Evolutionary conservation across 306 rosid genomes (phyloP).

Genomic region (Dalbergia cultrata): DNA sequence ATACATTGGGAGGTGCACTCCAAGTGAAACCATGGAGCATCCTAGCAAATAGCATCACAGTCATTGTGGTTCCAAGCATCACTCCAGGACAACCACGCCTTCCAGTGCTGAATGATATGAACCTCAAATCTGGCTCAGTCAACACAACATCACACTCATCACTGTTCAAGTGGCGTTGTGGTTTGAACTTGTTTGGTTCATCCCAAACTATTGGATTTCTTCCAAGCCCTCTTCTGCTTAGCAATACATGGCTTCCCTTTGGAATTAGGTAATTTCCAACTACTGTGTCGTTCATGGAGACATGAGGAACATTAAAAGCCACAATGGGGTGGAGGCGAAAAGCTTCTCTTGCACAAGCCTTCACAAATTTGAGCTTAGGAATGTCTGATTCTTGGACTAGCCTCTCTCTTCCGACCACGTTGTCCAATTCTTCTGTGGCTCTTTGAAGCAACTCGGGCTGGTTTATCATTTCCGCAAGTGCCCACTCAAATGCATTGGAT

Average conservation of each 20-base stretch:
- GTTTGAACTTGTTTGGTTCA: constrained; percentile 50
- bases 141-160: constrained; percentile 9
- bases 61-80: constrained; percentile 52
- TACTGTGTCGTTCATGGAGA: constrained; percentile 22
- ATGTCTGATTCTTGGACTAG: constrained; percentile 56
- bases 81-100: constrained; percentile 55
- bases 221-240: constrained; percentile 49
- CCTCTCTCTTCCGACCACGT: constrained; percentile 45
- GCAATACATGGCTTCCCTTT: constrained; percentile 56
- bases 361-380: constrained; percentile 53
- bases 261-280: constrained; percentile 55
- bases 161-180: constrained; percentile 43
- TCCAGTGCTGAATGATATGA: constrained; percentile 54
- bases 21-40: constrained; percentile 55
- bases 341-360: constrained; percentile 56
- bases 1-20: constrained; percentile 38
- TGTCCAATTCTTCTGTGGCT: constrained; percentile 53
- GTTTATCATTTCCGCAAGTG: constrained; percentile 55
- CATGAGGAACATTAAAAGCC: constrained; percentile 57
- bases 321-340: constrained; percentile 60
- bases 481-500: constrained; percentile 55
- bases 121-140: constrained; percentile 39
- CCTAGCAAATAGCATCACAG: constrained; percentile 53
- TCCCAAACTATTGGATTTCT: constrained; percentile 53
- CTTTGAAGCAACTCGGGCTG: constrained; percentile 46